Evolutionary conservation across 129 eudicot species (phyloP).

Genomic region (Chrysanthemum makinoi): DNA sequence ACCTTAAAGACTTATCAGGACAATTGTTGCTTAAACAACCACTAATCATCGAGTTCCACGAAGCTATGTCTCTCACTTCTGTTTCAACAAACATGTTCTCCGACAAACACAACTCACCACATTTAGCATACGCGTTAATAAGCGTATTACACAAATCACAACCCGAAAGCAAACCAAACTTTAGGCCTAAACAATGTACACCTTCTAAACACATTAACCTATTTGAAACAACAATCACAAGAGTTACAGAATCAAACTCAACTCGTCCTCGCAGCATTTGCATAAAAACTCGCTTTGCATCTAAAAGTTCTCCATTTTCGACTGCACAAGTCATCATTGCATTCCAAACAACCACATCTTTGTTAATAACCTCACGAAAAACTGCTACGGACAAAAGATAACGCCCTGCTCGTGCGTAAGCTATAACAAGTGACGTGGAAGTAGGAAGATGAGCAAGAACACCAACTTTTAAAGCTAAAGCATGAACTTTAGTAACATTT

Average conservation of each 20-base stretch:
- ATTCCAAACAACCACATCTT: conserved; percentile 69
- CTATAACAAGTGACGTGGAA: conserved; percentile 47
- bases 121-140: conserved; percentile 51
- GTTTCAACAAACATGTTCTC: conserved; percentile 39
- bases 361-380: conserved; percentile 43
- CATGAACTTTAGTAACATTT: conserved; percentile 39
- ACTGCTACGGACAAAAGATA: conserved; percentile 34
- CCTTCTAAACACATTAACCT: conserved; percentile 27
- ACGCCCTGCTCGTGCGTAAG: conserved; percentile 46
- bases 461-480: conserved; percentile 50
- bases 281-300: conserved; percentile 36
- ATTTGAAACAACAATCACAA: conserved; percentile 45
- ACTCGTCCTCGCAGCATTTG: conserved; percentile 42
- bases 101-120: conserved; percentile 47
- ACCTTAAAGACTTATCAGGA: conserved; percentile 49
- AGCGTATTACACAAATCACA: conserved; percentile 45
- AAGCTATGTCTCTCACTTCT: conserved; percentile 37
- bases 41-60: conserved; percentile 61
- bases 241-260: conserved; percentile 52
- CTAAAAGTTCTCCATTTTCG: conserved; percentile 25
- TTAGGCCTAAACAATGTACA: conserved; percentile 51
- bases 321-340: conserved; percentile 52
- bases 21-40: conserved; percentile 47
- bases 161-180: conserved; percentile 40
- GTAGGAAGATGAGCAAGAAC: conserved; percentile 45